Conservation (phyloP, 2,329 filamentous ascomycete species). For the Endothia cerciana region DNA sequence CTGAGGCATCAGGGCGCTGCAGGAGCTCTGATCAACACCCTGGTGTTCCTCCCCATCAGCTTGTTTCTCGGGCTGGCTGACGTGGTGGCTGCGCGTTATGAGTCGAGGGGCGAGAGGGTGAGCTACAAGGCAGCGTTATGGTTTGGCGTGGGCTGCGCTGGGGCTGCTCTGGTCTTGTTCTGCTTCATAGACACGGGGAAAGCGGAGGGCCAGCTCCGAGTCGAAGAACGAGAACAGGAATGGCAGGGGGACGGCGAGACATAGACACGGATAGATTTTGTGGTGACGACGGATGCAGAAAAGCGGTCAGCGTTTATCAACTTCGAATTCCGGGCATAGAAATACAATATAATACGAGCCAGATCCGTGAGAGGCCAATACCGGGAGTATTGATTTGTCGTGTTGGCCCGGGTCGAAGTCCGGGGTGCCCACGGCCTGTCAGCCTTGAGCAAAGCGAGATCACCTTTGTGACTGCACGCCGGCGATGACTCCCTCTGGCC, state of each 20-base stretch:
- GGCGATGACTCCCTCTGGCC: no score
- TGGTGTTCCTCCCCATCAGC: slow-evolving; percentile 73
- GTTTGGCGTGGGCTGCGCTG: slow-evolving; percentile 63
- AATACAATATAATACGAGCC: no score
- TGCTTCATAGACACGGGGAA: slow-evolving; percentile 59
- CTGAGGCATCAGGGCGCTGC: slow-evolving; percentile 70
- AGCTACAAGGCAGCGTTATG: slow-evolving; percentile 71
- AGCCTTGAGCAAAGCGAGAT: no score
- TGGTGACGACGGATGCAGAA: background rate
- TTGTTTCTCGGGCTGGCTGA: slow-evolving; percentile 74
- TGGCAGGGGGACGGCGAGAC: background rate
- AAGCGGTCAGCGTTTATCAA: background rate
- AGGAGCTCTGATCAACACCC: slow-evolving; percentile 70
- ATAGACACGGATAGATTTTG: background rate
- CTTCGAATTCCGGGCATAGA: no score
- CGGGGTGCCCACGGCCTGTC: no score
- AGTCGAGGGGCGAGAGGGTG: slow-evolving; percentile 45
- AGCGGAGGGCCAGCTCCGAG: slow-evolving; percentile 60
- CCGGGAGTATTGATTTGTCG: no score
- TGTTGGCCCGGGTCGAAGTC: no score
- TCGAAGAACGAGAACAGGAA: slow-evolving; percentile 53
- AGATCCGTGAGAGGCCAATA: no score
- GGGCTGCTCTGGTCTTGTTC: slow-evolving; percentile 55
- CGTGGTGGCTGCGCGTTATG: slow-evolving; percentile 50
- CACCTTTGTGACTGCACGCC: no score